Evolutionary conservation across 768 basidiomycete genomes (phyloP), one percentile per base, ranked within the genome.

Genomic region (Boletales sp.): DNA sequence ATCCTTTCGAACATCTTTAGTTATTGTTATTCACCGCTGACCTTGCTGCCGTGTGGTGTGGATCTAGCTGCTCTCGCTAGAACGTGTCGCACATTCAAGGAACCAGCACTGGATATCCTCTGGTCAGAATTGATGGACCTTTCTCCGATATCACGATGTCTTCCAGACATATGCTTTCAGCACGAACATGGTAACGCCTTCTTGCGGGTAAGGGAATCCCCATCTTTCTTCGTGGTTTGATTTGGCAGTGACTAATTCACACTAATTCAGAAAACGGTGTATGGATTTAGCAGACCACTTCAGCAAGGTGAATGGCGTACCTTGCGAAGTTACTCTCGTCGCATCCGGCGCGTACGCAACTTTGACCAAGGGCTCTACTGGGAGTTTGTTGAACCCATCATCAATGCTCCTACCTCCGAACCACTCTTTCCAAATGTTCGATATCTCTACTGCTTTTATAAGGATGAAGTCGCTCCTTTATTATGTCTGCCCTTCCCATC

Each of bases 391-490:
- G 14, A 0, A 6, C 5, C 18, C 14, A 15, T 30, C 31, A 13
- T 9, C 3, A 19, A 11, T 12, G 8, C 25, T 19, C 25, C 40
- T 8, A 0, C 5, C 9, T 2, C 11, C 1, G 30, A 35, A 8
- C n/a, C 37, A 2, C 48, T 50, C 41, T 50, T 56, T 3, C 41
- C 53, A 11, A 50, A 50, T 19, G 32, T 56, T 15, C 48, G 44
- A 1, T 31, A 34, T 18, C 12, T 55, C 15, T 14, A 19, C 5
- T 39, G 17, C 17, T 8, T 15, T 4, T 28, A 15, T 4, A 10
- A 15, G 19, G 14, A 5, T 5, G 30, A 46, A 12, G 19, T 14
- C 5, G 14, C 32, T 17, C 37, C 36, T 13, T 32, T 46, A 12
- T 17, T 39, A 19, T 8, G 3, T 5, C 37, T 32, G 14, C 18